Evolutionary conservation across 2,329 filamentous ascomycete genomes (phyloP), one percentile per base, ranked within the genome.

Genomic region (Clonostachys sp.): DNA sequence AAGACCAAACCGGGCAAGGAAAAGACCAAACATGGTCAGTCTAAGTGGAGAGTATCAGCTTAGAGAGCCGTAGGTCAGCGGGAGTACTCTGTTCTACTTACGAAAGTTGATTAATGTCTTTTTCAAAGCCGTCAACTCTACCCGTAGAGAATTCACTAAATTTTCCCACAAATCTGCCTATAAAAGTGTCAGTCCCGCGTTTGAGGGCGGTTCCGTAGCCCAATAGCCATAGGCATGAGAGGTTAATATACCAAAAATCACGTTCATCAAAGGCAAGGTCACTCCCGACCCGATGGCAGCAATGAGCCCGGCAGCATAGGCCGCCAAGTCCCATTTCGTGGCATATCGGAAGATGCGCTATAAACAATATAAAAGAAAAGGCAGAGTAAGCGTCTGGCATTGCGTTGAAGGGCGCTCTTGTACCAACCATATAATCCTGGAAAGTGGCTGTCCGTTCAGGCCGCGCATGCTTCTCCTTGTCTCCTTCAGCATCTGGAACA

Each of bases 1-100:
- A 39, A 87, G 66, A 16, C 68, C 58, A 53, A 87, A 83, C 43
- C 84, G 81, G 13, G 70, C 85, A 39, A 90, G 63, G 61, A 90
- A 91, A 7, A 91, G 70, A 47, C 81, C 81, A 47, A 90, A 77
- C 56, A 90, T 82, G 62, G 84, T 88, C 0, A 91, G 66, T 2
- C 78, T 81, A 50, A 30, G 3, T 30, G 24, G 7, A 6, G 17
- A 34, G 36, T 39, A 18, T 39, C 5, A 39, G 5, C 12, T 50
- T 16, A 40, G 41, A 40, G 41, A 44, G 33, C 5, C 18, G 48
- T 17, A 46, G 45, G 34, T 12, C 16, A 36, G 18, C 30, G 39
- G 10, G 33, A 24, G 14, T 14, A 1, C 35, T n/a, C 2, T 16
- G 10, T 13, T 12, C 5, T 20, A 54, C 71, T 56, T 57, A 75